A percentile compares a stretch with the other conserved stretches of the same genome.
Conservation (phyloP, 164 flowering plant genomes). For the Tetrastigma voinierianum region DNA sequence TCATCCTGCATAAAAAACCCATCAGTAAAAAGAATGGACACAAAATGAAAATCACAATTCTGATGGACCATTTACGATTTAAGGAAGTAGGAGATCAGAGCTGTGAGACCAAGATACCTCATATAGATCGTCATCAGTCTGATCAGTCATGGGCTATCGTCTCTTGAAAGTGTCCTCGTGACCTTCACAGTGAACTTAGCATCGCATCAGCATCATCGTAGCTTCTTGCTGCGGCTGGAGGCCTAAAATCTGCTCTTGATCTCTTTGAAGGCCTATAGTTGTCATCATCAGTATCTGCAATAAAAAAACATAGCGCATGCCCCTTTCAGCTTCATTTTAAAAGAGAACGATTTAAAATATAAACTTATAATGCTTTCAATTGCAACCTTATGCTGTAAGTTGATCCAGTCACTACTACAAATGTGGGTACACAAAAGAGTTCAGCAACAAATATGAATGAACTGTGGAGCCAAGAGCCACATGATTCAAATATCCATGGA, state of each 20-base stretch:
- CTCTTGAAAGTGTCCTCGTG: constrained; percentile 67
- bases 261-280: constrained; percentile 77
- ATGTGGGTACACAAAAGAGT: no score
- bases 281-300: constrained; percentile 89
- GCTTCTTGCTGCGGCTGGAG: constrained; percentile 46
- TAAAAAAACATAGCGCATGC: no score
- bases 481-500: no score
- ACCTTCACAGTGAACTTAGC: constrained; percentile 83
- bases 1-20: constrained; percentile 48
- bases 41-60: background rate
- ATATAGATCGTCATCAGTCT: constrained; percentile 69
- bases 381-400: no score
- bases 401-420: no score
- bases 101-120: constrained; percentile 41
- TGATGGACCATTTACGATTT: background rate
- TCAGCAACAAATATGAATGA: no score
- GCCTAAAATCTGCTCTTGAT: constrained; percentile 72
- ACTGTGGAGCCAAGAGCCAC: no score
- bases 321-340: no score
- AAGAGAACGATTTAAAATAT: no score
- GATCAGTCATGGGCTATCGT: constrained; percentile 86
- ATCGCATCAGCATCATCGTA: constrained; percentile 68
- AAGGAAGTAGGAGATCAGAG: background rate
- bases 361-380: no score
- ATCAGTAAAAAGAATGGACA: background rate